Evolutionary conservation across 208 protist genomes (phyloP), one percentile per base, ranked within the genome.

Genomic region (Jaenimonas drosophilae): DNA sequence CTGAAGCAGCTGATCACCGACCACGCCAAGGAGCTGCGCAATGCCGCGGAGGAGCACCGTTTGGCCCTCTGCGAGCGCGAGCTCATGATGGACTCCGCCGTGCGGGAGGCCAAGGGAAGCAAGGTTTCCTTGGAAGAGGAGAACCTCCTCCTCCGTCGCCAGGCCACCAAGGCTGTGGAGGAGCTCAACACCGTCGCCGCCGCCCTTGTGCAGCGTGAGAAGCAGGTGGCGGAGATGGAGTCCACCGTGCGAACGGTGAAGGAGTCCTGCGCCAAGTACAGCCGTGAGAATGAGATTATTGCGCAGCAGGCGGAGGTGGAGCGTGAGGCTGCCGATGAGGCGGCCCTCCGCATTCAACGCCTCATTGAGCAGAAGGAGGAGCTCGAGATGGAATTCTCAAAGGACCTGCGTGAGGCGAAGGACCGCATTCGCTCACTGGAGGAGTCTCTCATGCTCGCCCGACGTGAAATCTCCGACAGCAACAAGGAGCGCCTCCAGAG

Each of bases 111-210:
- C 1, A 70, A 67, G 17, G 76, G 74, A 5, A 72, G 71, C 27
- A 59, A 63, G 42, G 31, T 65, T 11, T 70, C 60, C 17, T 49
- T 84, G n/a, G 68, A 88, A 31, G 81, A 90, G 46, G 80, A 94
- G 51, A 76, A 59, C 14, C 66, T 65, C n/a, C 73, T 69, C 19
- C 62, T 94, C 11, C 69, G 62, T 2, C 75, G 73, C n/a, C 78
- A 94, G 54, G 46, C 78, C 16, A 16, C 62, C 17, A 70, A 80
- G 50, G 56, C 75, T 19, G 64, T 68, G 0, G 72, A 80, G 38
- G 80, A 89, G 44, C 64, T 85, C 11, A 75, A 76, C 28, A 81
- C 72, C 17, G 62, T 84, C 2, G 66, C 67, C 1, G 61, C 68
- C 21, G 64, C 82, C 14, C 59, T 90, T 19, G 70, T 68, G 4